Conservation (phyloP, 441 rosid genomes). For the Iberis amara region DNA sequence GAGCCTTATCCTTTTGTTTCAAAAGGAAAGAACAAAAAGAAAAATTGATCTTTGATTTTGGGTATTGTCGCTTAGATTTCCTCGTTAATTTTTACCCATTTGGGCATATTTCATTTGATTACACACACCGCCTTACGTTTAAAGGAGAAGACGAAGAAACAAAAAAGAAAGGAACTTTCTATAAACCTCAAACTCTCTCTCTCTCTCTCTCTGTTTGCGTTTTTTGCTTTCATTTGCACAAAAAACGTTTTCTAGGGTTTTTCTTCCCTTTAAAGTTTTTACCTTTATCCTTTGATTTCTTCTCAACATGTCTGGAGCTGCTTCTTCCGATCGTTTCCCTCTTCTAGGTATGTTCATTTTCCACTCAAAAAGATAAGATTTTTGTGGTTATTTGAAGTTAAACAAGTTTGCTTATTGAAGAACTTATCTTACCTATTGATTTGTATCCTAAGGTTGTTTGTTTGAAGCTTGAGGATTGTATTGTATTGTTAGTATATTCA, state of each 20-base stretch:
- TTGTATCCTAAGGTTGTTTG: neutral
- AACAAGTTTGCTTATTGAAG: slow-evolving; percentile 1
- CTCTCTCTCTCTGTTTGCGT: slow-evolving; percentile 25
- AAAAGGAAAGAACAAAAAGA: too few species aligned
- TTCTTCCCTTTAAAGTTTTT: slow-evolving; percentile 10
- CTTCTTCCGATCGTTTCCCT: slow-evolving; percentile 52
- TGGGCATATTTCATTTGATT: too few species aligned
- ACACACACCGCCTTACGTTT: slow-evolving; percentile 27
- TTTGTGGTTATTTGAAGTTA: too few species aligned
- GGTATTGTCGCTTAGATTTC: too few species aligned
- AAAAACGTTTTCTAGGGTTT: slow-evolving; percentile 35
- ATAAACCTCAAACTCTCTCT: slow-evolving; percentile 27
- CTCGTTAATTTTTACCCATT: too few species aligned
- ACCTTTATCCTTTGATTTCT: neutral
- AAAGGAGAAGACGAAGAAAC: slow-evolving; percentile 26
- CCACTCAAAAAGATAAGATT: neutral
- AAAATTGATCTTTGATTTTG: too few species aligned
- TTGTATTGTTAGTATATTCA: neutral
- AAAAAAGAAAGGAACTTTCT: slow-evolving; percentile 24
- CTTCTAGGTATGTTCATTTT: slow-evolving; percentile 38
- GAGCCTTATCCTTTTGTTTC: too few species aligned
- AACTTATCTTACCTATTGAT: slow-evolving; percentile 12
- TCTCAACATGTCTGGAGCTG: slow-evolving; percentile 34
- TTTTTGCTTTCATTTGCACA: slow-evolving; percentile 22
- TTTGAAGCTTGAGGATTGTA: neutral